Base-by-base conservation (phyloP, 2,329 filamentous ascomycete species). In the Dothistroma septosporum region DNA sequence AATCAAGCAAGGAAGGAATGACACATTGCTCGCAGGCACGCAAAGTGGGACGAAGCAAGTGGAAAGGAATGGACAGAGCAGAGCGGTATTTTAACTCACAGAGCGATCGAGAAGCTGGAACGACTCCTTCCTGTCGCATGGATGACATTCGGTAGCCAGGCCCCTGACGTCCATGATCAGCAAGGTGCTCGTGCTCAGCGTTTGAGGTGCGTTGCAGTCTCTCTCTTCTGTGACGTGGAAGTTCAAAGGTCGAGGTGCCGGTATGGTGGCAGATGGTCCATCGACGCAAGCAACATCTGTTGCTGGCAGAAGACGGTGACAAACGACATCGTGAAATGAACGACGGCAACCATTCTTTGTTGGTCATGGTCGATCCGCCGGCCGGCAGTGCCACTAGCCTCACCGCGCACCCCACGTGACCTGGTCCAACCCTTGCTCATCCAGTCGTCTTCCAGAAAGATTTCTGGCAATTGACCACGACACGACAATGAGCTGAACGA, bases 281-380 rank as follows among this genome's bases (percentile, higher is more conserved):
- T 28, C 24, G 24, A 28, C 24, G 24, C 24, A 28, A 28, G 24
- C 24, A 28, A 28, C 24, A 28, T 6, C 6, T 28, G 24, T 28
- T 28, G 24, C 24, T 28, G 24, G 24, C 24, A 28, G 24, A 28
- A 28, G 24, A 21, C 31, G 48, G 37, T n/a, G 31, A 19, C 14
- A 56, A 33, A 56, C 56, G 56, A 35, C 58, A 60, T 31, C 44
- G 44, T 58, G 57, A 54, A 22, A 58, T 58, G 24, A 57, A 31
- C 28, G 11, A 28, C 19, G 28, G 35, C 47, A 22, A 44, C 14
- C 37, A 44, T 44, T 19, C 37, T 14, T 44, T 47, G 46, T 53
- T 31, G 24, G 24, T 28, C 24, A 6, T 28, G 24, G 24, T 28
- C 24, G 24, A 28, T 28, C 24, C 24, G 24, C 24, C 12, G 41